phyloP scores from a whole-genome alignment of 306 rosid species.

The Begonia masoniana region DNA sequence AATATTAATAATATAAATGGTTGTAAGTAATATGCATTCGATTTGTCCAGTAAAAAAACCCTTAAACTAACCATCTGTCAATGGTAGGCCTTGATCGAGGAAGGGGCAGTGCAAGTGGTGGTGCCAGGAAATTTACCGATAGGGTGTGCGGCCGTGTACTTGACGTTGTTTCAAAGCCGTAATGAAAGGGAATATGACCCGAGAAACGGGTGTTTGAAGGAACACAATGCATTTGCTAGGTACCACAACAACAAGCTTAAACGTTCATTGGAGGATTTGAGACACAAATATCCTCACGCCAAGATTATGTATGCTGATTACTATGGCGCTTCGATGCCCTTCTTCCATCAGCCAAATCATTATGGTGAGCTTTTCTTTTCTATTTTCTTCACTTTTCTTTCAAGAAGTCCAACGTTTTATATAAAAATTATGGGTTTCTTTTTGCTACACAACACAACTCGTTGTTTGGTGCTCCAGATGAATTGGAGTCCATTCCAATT shows the following conservation, averaged over 20 bases:
- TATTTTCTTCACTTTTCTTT: not conserved
- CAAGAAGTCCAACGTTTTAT: not conserved
- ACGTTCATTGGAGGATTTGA: constrained; percentile 17
- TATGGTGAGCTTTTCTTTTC: constrained; percentile 21
- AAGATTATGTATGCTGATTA: constrained; percentile 55
- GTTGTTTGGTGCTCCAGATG: too few species aligned
- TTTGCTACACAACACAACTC: too few species aligned
- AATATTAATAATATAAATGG: not conserved
- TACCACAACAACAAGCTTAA: constrained; percentile 43
- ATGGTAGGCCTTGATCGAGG: constrained; percentile 43
- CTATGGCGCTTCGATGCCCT: constrained; percentile 38
- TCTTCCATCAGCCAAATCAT: constrained; percentile 29
- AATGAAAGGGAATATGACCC: constrained; percentile 28
- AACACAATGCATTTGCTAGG: constrained; percentile 32
- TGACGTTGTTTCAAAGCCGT: constrained; percentile 27
- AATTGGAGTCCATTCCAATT: too few species aligned
- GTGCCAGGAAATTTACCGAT: constrained; percentile 66
- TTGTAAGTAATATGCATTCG: not conserved
- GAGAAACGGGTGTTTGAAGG: constrained; percentile 46
- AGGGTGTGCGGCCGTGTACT: constrained; percentile 44
- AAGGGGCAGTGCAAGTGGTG: constrained; percentile 50
- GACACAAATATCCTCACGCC: constrained; percentile 29
- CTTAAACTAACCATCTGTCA: not conserved
- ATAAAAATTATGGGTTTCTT: too few species aligned
- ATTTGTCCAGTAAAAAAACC: too few species aligned